A percentile compares a stretch with the other conserved stretches of the same genome.
Conservation (phyloP, 2,329 filamentous ascomycete genomes). For the Dactylellina haptotyla region DNA sequence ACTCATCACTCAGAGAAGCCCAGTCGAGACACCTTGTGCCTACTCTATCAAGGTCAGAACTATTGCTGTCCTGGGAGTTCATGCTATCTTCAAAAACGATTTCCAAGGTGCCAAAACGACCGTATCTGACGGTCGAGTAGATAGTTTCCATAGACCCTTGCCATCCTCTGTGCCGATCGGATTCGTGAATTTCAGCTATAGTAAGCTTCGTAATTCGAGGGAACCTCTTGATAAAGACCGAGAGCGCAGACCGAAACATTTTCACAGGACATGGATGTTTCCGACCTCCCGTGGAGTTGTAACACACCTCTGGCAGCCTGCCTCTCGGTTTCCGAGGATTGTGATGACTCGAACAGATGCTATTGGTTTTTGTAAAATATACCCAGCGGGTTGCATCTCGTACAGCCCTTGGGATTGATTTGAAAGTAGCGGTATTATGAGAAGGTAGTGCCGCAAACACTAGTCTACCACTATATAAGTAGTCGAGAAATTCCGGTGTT, state of each 20-base stretch:
- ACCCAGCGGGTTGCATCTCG: background rate
- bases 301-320: too few species aligned
- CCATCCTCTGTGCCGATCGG: too few species aligned
- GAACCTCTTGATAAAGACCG: too few species aligned
- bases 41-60: background rate
- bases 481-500: conserved; percentile 23
- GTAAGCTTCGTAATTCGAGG: too few species aligned
- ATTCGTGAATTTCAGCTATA: too few species aligned
- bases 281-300: too few species aligned
- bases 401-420: background rate
- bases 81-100: background rate
- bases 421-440: conserved; percentile 2
- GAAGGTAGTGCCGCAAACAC: conserved; percentile 17
- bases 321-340: background rate
- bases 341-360: background rate
- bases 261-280: too few species aligned
- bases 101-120: background rate
- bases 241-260: too few species aligned
- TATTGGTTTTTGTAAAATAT: conserved; percentile 21
- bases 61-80: background rate
- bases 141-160: too few species aligned
- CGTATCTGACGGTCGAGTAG: too few species aligned
- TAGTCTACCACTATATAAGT: conserved; percentile 4
- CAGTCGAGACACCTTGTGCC: background rate
- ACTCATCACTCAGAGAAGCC: background rate